phyloP scores from a whole-genome alignment of 108 stramenopile species.

The Chaetoceros muelleri region DNA sequence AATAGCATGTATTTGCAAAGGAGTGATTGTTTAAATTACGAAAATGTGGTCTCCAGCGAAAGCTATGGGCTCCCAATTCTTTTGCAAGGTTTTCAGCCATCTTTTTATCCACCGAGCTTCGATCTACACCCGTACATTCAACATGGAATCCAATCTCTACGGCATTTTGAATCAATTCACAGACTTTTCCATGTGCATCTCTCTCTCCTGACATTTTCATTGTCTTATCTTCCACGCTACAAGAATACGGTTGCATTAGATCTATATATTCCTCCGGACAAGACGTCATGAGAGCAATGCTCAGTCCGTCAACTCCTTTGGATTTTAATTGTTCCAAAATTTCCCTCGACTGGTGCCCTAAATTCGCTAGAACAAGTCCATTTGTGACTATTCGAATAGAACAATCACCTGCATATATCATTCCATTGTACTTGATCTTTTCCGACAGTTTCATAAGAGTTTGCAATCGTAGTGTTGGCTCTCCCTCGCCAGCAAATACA shows the following conservation, averaged over 20 bases:
- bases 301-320: slow-evolving; percentile 15
- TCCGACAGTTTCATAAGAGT: slow-evolving; percentile 25
- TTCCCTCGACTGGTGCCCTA: background rate
- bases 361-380: slow-evolving; percentile 16
- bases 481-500: slow-evolving; percentile 66
- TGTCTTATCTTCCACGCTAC: slow-evolving; percentile 8
- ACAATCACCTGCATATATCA: background rate
- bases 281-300: slow-evolving; percentile 35
- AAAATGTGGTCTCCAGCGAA: slow-evolving; percentile 45
- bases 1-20: too few species aligned
- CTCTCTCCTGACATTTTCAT: slow-evolving; percentile 1
- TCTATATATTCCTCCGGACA: slow-evolving; percentile 25
- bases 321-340: slow-evolving; percentile 6
- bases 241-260: slow-evolving; percentile 20
- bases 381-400: slow-evolving; percentile 36
- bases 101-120: slow-evolving; percentile 42
- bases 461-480: slow-evolving; percentile 56
- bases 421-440: background rate
- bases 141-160: slow-evolving; percentile 31
- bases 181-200: slow-evolving; percentile 35
- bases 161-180: slow-evolving; percentile 37
- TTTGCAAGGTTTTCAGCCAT: slow-evolving; percentile 24
- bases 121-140: slow-evolving; percentile 58
- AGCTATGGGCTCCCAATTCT: slow-evolving; percentile 16
- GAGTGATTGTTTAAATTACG: too few species aligned